Evolutionary conservation across 441 rosid species (phyloP).

Genomic region (Populus hybrid): DNA sequence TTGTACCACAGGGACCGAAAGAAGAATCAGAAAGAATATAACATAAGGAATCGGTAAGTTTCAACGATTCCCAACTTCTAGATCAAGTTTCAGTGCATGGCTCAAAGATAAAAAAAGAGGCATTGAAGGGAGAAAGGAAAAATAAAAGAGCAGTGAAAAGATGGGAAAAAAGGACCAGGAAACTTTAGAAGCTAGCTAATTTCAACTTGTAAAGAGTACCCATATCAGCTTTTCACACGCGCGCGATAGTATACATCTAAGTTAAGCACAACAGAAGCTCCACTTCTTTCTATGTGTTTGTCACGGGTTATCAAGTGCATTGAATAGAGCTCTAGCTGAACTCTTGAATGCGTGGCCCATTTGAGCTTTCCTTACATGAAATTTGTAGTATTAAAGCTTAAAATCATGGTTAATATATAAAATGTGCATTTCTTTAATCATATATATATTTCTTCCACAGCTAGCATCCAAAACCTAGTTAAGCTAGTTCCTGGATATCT

Average conservation of each 20-base stretch:
- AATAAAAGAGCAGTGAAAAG: too few species aligned
- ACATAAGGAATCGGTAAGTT: too few species aligned
- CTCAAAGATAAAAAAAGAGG: too few species aligned
- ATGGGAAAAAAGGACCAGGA: neutral
- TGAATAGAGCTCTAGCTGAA: neutral
- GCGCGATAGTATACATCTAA: too few species aligned
- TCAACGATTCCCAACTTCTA: too few species aligned
- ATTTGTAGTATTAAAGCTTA: neutral
- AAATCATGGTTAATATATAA: neutral
- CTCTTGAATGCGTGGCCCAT: neutral
- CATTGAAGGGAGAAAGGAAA: too few species aligned
- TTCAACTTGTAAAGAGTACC: neutral
- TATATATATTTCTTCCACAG: neutral
- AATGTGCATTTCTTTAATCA: neutral
- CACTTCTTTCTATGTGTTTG: too few species aligned
- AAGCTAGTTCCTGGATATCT: neutral
- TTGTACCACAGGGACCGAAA: neutral
- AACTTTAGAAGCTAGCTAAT: neutral
- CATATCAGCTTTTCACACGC: too few species aligned
- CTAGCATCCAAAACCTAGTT: neutral
- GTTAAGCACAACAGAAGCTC: too few species aligned
- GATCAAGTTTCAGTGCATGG: neutral
- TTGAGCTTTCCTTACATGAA: neutral
- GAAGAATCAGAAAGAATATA: neutral
- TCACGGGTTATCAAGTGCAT: neutral